Conservation (phyloP, 1,139 yeast species). For the Kodamaea suecica region DNA sequence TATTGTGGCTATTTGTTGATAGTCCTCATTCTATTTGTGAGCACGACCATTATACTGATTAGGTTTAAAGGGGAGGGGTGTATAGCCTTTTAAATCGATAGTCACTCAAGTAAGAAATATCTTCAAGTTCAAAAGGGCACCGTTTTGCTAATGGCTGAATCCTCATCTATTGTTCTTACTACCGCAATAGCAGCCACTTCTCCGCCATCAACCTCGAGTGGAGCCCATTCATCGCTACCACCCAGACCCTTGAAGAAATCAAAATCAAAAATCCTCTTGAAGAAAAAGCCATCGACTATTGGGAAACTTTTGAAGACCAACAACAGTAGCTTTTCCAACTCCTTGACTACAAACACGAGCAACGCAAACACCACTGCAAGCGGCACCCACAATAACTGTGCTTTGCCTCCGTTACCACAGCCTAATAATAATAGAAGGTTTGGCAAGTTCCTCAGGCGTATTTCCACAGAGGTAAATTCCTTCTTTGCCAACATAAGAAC, state of each 20-base stretch:
- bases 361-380: neutral
- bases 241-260: slow-evolving; percentile 4
- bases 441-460: slow-evolving; percentile 27
- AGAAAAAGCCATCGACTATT: slow-evolving; percentile 8
- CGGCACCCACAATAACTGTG: neutral
- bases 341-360: slow-evolving; percentile 1
- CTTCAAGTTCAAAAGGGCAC: too few species aligned
- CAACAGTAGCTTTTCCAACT: neutral
- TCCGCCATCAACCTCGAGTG: neutral
- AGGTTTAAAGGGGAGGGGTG: too few species aligned
- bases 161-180: too few species aligned
- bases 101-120: too few species aligned
- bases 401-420: too few species aligned
- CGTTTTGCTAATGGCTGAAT: neutral
- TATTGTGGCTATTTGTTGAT: too few species aligned
- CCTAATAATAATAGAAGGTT: slow-evolving; percentile 3
- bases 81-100: too few species aligned
- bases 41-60: too few species aligned
- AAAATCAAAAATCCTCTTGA: slow-evolving; percentile 5
- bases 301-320: neutral
- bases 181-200: slow-evolving; percentile 1
- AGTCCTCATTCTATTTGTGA: too few species aligned
- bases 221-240: neutral
- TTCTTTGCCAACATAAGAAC: slow-evolving; percentile 33
- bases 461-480: slow-evolving; percentile 34